Conservation (phyloP, 192 early-diverging fungal genomes). For the Gryganskiella cystojenkinii region DNA sequence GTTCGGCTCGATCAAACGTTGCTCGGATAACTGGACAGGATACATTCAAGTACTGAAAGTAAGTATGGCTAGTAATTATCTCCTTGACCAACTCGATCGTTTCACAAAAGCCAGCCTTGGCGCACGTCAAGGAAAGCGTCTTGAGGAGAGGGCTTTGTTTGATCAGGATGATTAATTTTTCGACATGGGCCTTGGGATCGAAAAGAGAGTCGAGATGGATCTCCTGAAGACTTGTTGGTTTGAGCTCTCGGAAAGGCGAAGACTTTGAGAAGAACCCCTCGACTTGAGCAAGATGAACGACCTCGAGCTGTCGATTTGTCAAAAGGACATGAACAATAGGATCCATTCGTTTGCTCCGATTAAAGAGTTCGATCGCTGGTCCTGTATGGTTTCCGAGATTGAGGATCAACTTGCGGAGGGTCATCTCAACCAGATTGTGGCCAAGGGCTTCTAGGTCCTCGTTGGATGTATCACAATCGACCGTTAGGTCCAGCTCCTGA, state of each 20-base stretch:
- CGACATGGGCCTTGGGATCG: not conserved
- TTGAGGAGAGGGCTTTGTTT: not conserved
- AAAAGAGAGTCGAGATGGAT: slow-evolving; percentile 19
- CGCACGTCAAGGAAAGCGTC: not conserved
- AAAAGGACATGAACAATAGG: slow-evolving; percentile 1
- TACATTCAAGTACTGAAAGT: slow-evolving; percentile 4
- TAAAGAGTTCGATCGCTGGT: not conserved
- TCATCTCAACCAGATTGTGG: not conserved
- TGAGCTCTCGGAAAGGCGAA: not conserved
- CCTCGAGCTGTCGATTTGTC: not conserved
- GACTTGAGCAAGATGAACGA: not conserved
- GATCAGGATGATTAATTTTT: slow-evolving; percentile 3
- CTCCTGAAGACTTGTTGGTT: not conserved
- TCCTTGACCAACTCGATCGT: slow-evolving; percentile 17
- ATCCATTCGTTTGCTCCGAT: slow-evolving; percentile 1
- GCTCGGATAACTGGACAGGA: slow-evolving; percentile 3
- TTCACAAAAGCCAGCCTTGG: not conserved
- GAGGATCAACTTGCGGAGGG: not conserved
- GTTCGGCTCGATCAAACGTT: slow-evolving; percentile 11
- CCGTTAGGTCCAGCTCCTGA: too few relatives aligned
- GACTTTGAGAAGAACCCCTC: slow-evolving; percentile 9
- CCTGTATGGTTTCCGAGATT: not conserved
- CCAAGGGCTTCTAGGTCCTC: not conserved
- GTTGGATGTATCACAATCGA: slow-evolving; percentile 9
- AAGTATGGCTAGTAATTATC: not conserved